Evolutionary conservation across 169 alveolate genomes (phyloP), one percentile per base, ranked within the genome.

Genomic region (Eimeria falciformis): DNA sequence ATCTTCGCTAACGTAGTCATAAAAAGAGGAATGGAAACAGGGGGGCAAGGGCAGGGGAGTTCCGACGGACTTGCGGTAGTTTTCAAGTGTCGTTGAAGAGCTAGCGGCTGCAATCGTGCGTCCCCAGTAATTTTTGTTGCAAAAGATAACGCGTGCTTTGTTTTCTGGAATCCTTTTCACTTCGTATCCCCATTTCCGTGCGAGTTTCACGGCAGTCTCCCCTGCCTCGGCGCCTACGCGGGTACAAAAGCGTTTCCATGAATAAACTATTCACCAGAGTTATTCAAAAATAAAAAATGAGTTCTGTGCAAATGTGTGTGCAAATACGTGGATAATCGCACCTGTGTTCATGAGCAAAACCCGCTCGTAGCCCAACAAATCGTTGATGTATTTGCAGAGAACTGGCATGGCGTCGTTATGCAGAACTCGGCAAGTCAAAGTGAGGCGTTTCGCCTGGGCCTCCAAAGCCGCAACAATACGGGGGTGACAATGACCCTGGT

Each of bases 151-250:
- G 58, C 94, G 91, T 2, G 99, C 99, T 83, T 90, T 11, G 92
- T 97, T 93, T 55, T 96, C 96, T 5, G 97, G 98, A 33, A 97
- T 95, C 33, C 97, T 97, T 94, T 98, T 98, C 66, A 96, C 96
- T 25, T 95, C 97, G 91, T 98, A 98, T 14, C 98, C 99, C 99
- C 99, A 98, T 92, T 98, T 96, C 84, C 99, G 97, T 5, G 98
- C 98, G 29, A 97, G 85, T 93, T 98, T 98, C 69, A 96, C 94
- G 45, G 99, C 98, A 1, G 98, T 95, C 93, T 98, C 99, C 37
- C 98, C 98, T 7, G 98, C 99, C 92, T 92, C 95, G 43, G 94
- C 91, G 1, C 94, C 94, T 91, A 50, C 81, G n/a, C 5, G 45
- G 7, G 25, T 29, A 84, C 23, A 58, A 21, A 58, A 21, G 23